Evolutionary conservation across 306 rosid species (phyloP).

Genomic region (Acacia crassicarpa): DNA sequence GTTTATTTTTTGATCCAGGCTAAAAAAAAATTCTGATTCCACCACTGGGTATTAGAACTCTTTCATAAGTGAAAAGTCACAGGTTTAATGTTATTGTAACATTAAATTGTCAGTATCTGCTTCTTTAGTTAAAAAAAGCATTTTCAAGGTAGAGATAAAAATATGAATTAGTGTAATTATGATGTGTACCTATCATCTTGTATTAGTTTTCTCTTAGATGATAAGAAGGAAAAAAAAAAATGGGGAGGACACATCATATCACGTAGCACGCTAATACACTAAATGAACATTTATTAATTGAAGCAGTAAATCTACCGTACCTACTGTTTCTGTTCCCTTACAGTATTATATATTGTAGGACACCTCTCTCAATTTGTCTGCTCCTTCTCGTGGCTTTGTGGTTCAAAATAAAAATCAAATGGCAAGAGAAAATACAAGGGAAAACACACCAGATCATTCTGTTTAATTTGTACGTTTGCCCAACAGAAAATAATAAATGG

Average conservation of each 20-base stretch:
- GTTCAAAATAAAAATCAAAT: neutral
- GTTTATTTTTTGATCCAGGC: too few relatives aligned
- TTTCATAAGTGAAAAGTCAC: too few relatives aligned
- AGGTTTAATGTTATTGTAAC: too few relatives aligned
- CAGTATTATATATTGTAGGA: constrained; percentile 10
- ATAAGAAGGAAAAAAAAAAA: neutral
- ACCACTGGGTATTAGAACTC: too few relatives aligned
- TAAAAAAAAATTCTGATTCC: too few relatives aligned
- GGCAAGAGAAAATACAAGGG: neutral
- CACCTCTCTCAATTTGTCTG: neutral
- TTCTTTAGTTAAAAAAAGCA: neutral
- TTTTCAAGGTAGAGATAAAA: neutral
- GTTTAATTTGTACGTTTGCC: neutral
- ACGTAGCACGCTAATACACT: too few relatives aligned
- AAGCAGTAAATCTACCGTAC: constrained; percentile 23
- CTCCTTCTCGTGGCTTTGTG: neutral
- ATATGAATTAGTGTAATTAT: neutral
- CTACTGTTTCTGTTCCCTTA: constrained; percentile 33
- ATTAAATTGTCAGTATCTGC: too few relatives aligned
- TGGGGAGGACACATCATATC: neutral
- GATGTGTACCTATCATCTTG: neutral
- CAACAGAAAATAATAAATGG: neutral
- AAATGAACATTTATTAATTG: neutral
- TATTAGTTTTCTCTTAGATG: neutral
- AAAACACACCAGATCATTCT: neutral